Evolutionary conservation across 1,284 basidiomycete genomes (phyloP), one percentile per base, ranked within the genome.

Genomic region (Sanghuangporus baumii): DNA sequence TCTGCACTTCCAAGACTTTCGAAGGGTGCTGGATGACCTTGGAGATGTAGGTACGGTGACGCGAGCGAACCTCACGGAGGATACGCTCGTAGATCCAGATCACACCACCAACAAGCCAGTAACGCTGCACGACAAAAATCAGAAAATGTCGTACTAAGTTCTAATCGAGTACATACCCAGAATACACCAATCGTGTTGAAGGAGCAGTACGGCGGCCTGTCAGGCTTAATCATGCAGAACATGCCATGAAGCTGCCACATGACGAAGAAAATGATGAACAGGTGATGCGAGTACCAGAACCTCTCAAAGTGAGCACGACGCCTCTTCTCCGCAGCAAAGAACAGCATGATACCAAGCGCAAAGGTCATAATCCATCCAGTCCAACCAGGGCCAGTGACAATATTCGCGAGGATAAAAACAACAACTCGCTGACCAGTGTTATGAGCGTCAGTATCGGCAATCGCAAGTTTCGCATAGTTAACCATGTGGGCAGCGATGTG

Each of bases 161-260:
- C 69, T 36, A 18, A 47, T 46, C 11, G 54, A 59, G 40, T 23
- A 77, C 85, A 66, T 69, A 93, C 89, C 94, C 94, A 96, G 78
- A 96, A 96, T 65, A 94, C 91, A 68, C 93, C 94, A 67, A 94
- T 87, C n/a, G 78, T 83, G 71, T 88, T 89, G 74, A 74, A 88
- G 4, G 88, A 91, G 76, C 94, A 96, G 75, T 82, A 93, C 0
- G 91, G 93, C 0, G 89, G 82, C 59, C 89, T 79, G 74, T 95
- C 92, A n/a, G 93, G 93, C 76, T 93, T 77, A 75, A 93, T 91
- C 90, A 92, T 93, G 74, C 93, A 95, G 83, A 94, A 94, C 89
- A 95, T 91, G 60, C 94, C 93, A 72, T 96, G 94, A 41, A 95
- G 78, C 74, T 96, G 93, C 93, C 94, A 96, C 70, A 80, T 79